A percentile compares a stretch with the other conserved stretches of the same genome.
These are phyloP conservation scores for Neurospora cerealis DNA, from an alignment of 495 filamentous ascomycete species.

Conservation along the genomic window DNA sequence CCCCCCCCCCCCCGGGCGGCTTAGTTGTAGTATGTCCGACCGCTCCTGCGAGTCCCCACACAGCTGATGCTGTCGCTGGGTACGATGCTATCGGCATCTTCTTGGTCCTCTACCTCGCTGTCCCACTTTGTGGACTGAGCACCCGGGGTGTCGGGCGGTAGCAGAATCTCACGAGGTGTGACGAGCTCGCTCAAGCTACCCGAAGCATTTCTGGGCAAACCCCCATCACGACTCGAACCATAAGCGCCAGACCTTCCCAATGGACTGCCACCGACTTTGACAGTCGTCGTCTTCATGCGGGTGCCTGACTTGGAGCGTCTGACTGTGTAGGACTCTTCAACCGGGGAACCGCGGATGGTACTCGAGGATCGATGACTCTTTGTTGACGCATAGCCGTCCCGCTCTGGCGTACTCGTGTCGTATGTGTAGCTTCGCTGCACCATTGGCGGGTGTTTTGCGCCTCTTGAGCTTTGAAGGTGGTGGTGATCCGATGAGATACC, in stretches of 20 bases:
- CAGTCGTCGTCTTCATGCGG: conserved; percentile 21
- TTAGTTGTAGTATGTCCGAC: conserved; percentile 10
- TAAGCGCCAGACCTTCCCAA: neutral
- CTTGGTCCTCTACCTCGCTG: conserved; percentile 6
- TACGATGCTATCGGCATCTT: conserved; percentile 36
- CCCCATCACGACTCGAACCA: neutral
- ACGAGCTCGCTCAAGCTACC: neutral
- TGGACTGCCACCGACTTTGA: conserved; percentile 13
- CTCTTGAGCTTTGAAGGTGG: conserved; percentile 8
- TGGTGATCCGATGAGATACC: conserved; percentile 2
- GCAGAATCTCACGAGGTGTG: conserved; percentile 31
- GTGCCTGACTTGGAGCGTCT: conserved; percentile 20
- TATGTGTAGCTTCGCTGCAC: conserved; percentile 23
- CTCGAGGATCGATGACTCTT: conserved; percentile 24
- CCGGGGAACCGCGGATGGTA: conserved; percentile 20
- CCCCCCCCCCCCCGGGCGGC: too few relatives aligned
- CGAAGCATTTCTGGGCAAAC: neutral
- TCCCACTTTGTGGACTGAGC: conserved; percentile 19
- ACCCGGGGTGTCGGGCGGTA: conserved; percentile 37
- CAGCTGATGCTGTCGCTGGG: conserved; percentile 62
- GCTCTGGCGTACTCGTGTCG: conserved; percentile 17
- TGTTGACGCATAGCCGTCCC: conserved; percentile 30
- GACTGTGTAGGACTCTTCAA: conserved; percentile 13
- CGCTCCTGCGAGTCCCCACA: conserved; percentile 38
- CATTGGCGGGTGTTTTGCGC: conserved; percentile 16